A percentile compares a stretch with the other conserved stretches of the same genome.
Conservation (phyloP, 257 asterid genomes). For the Rauvolfia tetraphylla region DNA sequence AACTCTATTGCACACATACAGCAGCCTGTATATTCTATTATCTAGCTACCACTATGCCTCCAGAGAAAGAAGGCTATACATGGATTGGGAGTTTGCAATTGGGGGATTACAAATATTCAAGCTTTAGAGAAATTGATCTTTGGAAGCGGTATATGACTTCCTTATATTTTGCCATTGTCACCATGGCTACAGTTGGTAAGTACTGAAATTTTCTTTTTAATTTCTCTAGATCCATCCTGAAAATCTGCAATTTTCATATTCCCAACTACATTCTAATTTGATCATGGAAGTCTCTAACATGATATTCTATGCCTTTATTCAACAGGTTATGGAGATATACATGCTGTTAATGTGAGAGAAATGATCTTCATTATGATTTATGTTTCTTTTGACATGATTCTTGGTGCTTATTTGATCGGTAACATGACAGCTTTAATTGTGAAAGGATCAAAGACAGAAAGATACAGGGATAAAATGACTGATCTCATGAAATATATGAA, state of each 20-base stretch:
- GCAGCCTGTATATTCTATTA: slow-evolving; percentile 96
- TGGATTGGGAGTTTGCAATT: slow-evolving; percentile 93
- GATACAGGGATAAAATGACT: slow-evolving; percentile 84
- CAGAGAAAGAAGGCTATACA: slow-evolving; percentile 77
- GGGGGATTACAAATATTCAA: slow-evolving; percentile 71
- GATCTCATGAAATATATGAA: slow-evolving; percentile 78
- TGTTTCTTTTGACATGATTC: slow-evolving; percentile 89
- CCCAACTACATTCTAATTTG: neutral
- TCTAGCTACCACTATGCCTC: slow-evolving; percentile 78
- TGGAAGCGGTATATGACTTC: slow-evolving; percentile 85
- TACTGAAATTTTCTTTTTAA: neutral
- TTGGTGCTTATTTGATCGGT: slow-evolving; percentile 92
- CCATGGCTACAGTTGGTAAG: slow-evolving; percentile 98
- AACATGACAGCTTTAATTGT: slow-evolving; percentile 97
- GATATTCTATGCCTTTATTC: slow-evolving; percentile 5
- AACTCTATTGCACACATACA: slow-evolving; percentile 87
- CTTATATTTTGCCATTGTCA: slow-evolving; percentile 80
- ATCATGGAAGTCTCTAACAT: neutral
- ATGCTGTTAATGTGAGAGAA: slow-evolving; percentile 88
- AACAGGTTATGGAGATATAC: slow-evolving; percentile 96
- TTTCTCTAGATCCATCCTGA: neutral
- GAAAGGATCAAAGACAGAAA: slow-evolving; percentile 87
- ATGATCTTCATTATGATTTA: slow-evolving; percentile 91
- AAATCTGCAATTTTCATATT: neutral
- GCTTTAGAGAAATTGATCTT: slow-evolving; percentile 73